Conservation (phyloP, 345 rosid genomes). For the Salix purpurea region DNA sequence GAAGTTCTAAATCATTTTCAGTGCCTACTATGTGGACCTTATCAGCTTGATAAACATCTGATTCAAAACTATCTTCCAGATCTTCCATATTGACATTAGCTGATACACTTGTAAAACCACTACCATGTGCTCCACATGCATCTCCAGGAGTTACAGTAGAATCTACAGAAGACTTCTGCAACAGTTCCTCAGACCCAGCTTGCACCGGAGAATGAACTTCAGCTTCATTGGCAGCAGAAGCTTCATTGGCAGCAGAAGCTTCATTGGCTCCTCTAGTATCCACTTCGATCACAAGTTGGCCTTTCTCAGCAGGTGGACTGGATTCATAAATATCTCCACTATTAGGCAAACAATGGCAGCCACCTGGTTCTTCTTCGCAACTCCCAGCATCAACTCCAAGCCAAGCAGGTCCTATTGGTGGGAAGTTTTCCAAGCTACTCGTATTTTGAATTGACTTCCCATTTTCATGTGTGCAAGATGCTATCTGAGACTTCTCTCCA, state of each 20-base stretch:
- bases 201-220: slow-evolving; percentile 11
- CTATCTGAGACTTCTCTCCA: slow-evolving; percentile 3
- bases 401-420: neutral
- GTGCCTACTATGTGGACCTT: slow-evolving; percentile 2
- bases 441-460: slow-evolving; percentile 11
- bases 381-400: slow-evolving; percentile 13
- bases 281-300: neutral
- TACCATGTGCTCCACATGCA: slow-evolving; percentile 1
- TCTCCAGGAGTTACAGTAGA: slow-evolving; percentile 1
- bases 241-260: slow-evolving; percentile 2
- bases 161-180: slow-evolving; percentile 17
- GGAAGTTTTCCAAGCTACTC: slow-evolving; percentile 5
- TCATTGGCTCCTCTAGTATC: neutral
- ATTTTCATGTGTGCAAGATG: neutral
- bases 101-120: slow-evolving; percentile 8
- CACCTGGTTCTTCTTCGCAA: slow-evolving; percentile 8
- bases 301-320: slow-evolving; percentile 6
- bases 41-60: slow-evolving; percentile 22
- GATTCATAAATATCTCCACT: slow-evolving; percentile 7
- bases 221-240: neutral
- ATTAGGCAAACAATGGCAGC: neutral
- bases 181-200: slow-evolving; percentile 6
- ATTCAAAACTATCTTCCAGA: slow-evolving; percentile 15
- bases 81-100: slow-evolving; percentile 13
- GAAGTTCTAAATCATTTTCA: slow-evolving; percentile 22